Conservation (phyloP, 2,329 filamentous ascomycete species). For the Penicillium crustosum region DNA sequence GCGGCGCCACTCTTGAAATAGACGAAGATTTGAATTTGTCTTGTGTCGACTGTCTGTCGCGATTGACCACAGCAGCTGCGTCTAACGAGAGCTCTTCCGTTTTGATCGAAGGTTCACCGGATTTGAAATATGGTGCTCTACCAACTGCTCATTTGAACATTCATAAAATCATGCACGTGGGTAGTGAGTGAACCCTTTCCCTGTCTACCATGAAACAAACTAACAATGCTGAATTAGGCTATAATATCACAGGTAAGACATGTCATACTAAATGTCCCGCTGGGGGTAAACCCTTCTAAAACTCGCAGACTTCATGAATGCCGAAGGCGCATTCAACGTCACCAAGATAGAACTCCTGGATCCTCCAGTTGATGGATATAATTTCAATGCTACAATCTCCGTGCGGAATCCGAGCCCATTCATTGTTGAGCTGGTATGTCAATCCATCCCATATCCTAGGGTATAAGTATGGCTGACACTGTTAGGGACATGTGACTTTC, state of each 20-base stretch:
- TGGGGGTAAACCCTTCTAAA: background rate
- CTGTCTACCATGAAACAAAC: background rate
- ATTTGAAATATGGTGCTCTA: conserved; percentile 21
- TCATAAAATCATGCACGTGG: conserved; percentile 24
- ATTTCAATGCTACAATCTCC: conserved; percentile 29
- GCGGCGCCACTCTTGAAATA: conserved; percentile 18
- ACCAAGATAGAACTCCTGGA: conserved; percentile 22
- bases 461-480: background rate
- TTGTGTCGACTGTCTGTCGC: conserved; percentile 27
- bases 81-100: conserved; percentile 21
- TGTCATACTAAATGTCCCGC: background rate
- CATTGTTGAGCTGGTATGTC: conserved; percentile 26
- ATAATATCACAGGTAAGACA: conserved; percentile 23
- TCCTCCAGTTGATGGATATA: conserved; percentile 22
- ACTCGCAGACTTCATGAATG: conserved; percentile 24
- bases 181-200: conserved; percentile 14
- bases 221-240: conserved; percentile 14
- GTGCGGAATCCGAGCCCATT: conserved; percentile 24
- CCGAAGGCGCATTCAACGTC: conserved; percentile 23
- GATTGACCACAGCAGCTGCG: conserved; percentile 18
- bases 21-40: conserved; percentile 27
- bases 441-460: too few relatives aligned
- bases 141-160: conserved; percentile 28
- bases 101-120: conserved; percentile 20
- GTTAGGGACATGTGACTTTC: conserved; percentile 25